Base-by-base conservation (phyloP, 768 basidiomycete species). In the Clitopilus passeckerianus region DNA sequence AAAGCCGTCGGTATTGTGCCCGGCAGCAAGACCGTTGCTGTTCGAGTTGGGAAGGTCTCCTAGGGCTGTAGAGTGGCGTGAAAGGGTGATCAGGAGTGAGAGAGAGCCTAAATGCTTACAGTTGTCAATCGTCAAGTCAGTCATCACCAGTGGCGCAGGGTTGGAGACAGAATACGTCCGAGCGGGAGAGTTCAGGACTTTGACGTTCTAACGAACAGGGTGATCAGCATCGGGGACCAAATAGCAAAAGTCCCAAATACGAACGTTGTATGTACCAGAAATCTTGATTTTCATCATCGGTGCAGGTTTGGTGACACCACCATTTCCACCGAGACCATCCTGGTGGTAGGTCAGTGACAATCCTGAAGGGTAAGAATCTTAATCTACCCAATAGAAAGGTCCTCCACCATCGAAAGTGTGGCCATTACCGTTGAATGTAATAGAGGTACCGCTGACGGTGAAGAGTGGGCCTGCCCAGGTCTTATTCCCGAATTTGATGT, bases 381-480 rank as follows among this genome's bases (percentile, higher is more conserved):
- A 16, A 54, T 60, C n/a, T 65, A 76, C 76, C 75, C 76, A 77
- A 61, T 77, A 77, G 60, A 77, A 76, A 5, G 75, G 74, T 34
- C 77, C 77, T 67, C 74, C 74, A 7, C 77, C 77, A 59, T 77
- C 73, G 56, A 79, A 77, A 34, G 62, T 73, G 64, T 76, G 72
- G 33, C 74, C 74, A 37, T 76, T 75, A 14, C 77, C 77, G 58
- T 77, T 75, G 65, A 78, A 76, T 77, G 23, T 34, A 6, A 54
- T 27, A 34, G 52, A 34, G 27, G 52, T 44, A 44, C 61, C 84
- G 83, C 63, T 78, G 64, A 86, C 66, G 33, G 74, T 68, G 66
- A 86, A 84, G 41, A 86, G 70, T 12, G 82, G 85, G 12, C 84
- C 85, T 0, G 65, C 71, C 84, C 84, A 85, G 41, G 65, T 78